phyloP scores from a whole-genome alignment of 331 rosid genomes.

The Erythrophleum ivorense region DNA sequence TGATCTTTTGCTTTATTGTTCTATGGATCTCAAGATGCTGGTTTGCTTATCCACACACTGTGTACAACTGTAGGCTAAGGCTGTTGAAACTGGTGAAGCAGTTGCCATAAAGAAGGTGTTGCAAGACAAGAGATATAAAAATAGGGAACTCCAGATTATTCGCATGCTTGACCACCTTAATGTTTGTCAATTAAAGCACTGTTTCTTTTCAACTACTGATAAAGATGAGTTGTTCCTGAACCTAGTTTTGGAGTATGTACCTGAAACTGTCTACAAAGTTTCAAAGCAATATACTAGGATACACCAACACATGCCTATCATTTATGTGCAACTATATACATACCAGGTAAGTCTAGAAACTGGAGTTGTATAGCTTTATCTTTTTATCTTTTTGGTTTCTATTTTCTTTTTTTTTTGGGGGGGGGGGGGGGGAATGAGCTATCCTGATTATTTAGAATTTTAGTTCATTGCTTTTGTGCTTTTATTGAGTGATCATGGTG shows the following conservation, averaged over 20 bases:
- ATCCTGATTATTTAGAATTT: background rate
- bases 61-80: constrained; percentile 71
- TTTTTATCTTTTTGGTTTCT: background rate
- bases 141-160: constrained; percentile 69
- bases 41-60: constrained; percentile 27
- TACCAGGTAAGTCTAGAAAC: constrained; percentile 71
- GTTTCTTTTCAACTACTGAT: constrained; percentile 49
- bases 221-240: constrained; percentile 76
- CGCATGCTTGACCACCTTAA: constrained; percentile 54
- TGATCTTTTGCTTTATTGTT: constrained; percentile 34
- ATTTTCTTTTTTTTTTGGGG: too few relatives aligned
- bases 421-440: background rate
- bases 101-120: constrained; percentile 93
- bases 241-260: constrained; percentile 87
- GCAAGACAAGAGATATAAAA: constrained; percentile 96
- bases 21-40: constrained; percentile 22
- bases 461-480: background rate
- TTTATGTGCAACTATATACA: constrained; percentile 74
- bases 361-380: background rate
- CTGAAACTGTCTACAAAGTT: constrained; percentile 89
- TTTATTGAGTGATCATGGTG: constrained; percentile 15
- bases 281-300: constrained; percentile 80
- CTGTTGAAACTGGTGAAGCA: constrained; percentile 83
- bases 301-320: constrained; percentile 74
- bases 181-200: constrained; percentile 48